Evolutionary conservation across 2,329 filamentous ascomycete genomes (phyloP), one percentile per base, ranked within the genome.

Genomic region (Ophiostoma ips): DNA sequence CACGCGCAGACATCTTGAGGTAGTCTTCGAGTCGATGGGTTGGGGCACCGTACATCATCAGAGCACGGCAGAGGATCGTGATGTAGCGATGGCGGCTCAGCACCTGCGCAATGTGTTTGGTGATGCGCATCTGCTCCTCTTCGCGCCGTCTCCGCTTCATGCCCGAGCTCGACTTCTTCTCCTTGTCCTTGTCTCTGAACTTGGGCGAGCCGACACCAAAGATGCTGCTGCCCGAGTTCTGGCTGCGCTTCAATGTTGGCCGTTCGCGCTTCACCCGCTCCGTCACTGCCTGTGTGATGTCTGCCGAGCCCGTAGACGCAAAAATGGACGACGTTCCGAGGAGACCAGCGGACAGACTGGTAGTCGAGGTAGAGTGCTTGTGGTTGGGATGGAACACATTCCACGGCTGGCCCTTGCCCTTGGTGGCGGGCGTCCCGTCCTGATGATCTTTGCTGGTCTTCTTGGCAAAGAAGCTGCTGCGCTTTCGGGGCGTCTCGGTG

Each of bases 1-100:
- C 85, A n/a, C 85, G 76, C 1, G 89, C 83, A 9, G 85, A 88
- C 84, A 90, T 94, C 55, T 76, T 81, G 77, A 95, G 82, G 63
- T 94, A 95, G 62, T 94, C 84, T 64, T 95, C 89, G 18, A 95
- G 70, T 11, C 89, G 81, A 67, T 95, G 89, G 0, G 88, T 94
- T 1, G 89, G 89, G 1, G 89, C 89, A 12, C 89, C 89, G 56
- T 87, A 95, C 60, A 80, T 73, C 88, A 95, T 95, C 52, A 95
- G 69, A 1, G 86, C 86, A 37, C 81, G 79, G 62, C 89, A 95
- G 36, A 95, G 75, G 62, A 85, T 87, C 50, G 89, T 75, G 12
- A 95, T 73, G 62, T 94, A 95, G 50, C 79, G 77, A 58, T 95
- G 88, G 3, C 88, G 77, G 34, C 81, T 80, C 18, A 95, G 74